Base-by-base conservation (phyloP, 495 filamentous ascomycete species). In the Podospora didyma region DNA sequence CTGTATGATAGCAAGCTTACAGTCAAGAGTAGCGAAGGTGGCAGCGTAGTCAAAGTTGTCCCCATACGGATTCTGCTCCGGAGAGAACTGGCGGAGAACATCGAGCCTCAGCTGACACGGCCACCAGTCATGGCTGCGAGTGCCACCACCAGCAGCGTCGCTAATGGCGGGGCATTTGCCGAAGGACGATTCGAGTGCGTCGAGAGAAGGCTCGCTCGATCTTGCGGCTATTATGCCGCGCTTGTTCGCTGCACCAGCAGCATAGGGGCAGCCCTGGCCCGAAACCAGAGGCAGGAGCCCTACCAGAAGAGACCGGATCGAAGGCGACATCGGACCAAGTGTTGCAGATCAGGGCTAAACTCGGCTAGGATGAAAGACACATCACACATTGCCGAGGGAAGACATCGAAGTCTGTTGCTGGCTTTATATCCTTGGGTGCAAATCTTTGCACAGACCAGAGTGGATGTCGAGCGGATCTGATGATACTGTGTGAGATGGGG, bases 1-100 rank as follows among this genome's bases (percentile, higher is more conserved):
- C 16, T 4, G n/a, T 3, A 2, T 4, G 12, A 7, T 14, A 14
- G 16, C 37, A 17, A 4, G 37, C 37, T 41, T 41, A 41, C 37
- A 89, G 74, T 89, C 86, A 19, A 89, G 74, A 60, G 67, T 79
- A 73, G 86, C 84, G 78, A 89, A 89, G 49, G 85, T 85, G 1
- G 76, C 72, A 19, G 78, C 79, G 74, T 89, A 89, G 71, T 88
- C 78, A 57, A 88, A 87, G 64, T 86, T 81, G 52, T 76, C 73
- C 63, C 55, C 69, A 57, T 80, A 55, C 3, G 86, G 86, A 66
- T 84, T 86, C 53, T 80, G 81, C 16, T 73, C 70, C 7, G 72
- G 58, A 42, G 77, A 82, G 66, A 88, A 82, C 69, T 89, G 86
- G 63, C 86, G 86, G 39, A 89, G 82, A 72, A 89, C 84, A 73